Evolutionary conservation across 805 yeast species (phyloP).

Genomic region (Hanseniaspora vineae): DNA sequence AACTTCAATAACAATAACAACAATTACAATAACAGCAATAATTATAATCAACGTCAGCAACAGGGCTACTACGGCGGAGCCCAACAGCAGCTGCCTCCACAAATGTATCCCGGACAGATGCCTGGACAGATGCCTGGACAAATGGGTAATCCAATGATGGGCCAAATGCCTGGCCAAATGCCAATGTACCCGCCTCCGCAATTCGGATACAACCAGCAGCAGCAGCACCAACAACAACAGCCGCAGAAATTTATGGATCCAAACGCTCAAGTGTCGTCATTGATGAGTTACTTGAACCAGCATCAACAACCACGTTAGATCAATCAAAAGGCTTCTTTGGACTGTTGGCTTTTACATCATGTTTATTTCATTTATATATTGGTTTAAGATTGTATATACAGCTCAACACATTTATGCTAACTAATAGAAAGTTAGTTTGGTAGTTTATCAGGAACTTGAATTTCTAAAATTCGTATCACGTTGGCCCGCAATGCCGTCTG

Average conservation of each 20-base stretch:
- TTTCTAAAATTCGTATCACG: too few species aligned
- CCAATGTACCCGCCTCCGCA: background rate
- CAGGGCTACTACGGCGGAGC: background rate
- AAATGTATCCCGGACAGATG: background rate
- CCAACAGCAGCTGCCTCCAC: background rate
- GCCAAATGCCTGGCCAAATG: background rate
- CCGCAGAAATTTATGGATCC: slow-evolving; percentile 19
- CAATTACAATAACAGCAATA: slow-evolving; percentile 1
- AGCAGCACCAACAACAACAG: slow-evolving; percentile 11
- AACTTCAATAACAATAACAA: slow-evolving; percentile 3
- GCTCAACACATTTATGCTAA: too few species aligned
- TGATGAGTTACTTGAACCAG: slow-evolving; percentile 31
- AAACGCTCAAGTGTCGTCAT: slow-evolving; percentile 28
- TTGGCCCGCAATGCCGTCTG: too few species aligned
- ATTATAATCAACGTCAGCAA: background rate
- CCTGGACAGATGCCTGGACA: slow-evolving; percentile 2
- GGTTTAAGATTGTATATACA: too few species aligned
- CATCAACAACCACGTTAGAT: slow-evolving; percentile 16
- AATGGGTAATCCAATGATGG: slow-evolving; percentile 3
- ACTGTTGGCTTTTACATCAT: too few species aligned
- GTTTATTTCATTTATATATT: background rate
- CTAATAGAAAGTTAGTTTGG: too few species aligned
- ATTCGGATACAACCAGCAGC: background rate
- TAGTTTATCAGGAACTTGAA: too few species aligned
- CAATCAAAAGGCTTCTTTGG: background rate